Percentiles rank a stretch among this genome's conserved stretches.
Evolutionary conservation across 352 stramenopile genomes (phyloP).

Genomic region (Phytophthora kernoviae): DNA sequence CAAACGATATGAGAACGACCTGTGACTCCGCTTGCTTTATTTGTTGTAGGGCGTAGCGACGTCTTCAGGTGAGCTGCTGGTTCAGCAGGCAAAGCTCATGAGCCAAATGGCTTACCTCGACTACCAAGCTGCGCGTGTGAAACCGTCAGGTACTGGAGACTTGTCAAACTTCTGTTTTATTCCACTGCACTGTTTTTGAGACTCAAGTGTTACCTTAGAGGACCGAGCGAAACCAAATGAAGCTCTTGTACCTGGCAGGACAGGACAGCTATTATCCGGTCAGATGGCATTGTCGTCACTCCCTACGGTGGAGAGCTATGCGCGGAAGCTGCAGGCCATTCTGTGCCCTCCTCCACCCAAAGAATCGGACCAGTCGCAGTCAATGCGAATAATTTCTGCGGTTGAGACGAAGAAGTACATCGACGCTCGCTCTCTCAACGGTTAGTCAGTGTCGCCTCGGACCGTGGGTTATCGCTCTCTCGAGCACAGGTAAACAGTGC

Average conservation of each 20-base stretch:
- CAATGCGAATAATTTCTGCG: conserved; percentile 14
- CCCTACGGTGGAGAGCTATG: conserved; percentile 28
- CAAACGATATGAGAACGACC: background rate
- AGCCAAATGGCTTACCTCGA: conserved; percentile 50
- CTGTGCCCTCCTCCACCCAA: conserved; percentile 23
- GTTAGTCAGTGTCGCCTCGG: conserved; percentile 45
- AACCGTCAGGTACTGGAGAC: conserved; percentile 18
- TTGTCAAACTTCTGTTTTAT: background rate
- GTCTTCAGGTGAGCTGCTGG: conserved; percentile 49
- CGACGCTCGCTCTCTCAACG: conserved; percentile 47
- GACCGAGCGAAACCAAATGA: background rate
- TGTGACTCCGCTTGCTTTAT: conserved; percentile 1
- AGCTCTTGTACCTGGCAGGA: background rate
- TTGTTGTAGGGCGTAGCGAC: conserved; percentile 43
- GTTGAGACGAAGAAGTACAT: conserved; percentile 44
- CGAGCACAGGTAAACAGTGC: conserved; percentile 27
- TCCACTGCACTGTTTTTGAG: background rate
- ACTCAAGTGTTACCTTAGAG: conserved; percentile 4
- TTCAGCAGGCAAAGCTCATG: conserved; percentile 53
- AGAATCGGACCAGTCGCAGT: conserved; percentile 10
- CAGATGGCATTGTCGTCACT: conserved; percentile 2
- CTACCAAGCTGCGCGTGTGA: conserved; percentile 37
- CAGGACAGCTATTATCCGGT: background rate
- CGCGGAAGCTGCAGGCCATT: conserved; percentile 40
- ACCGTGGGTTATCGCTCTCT: conserved; percentile 39